These are phyloP conservation scores for Rhamnella rubrinervis DNA, from an alignment of 331 rosid genomes.

Conservation along the genomic window DNA sequence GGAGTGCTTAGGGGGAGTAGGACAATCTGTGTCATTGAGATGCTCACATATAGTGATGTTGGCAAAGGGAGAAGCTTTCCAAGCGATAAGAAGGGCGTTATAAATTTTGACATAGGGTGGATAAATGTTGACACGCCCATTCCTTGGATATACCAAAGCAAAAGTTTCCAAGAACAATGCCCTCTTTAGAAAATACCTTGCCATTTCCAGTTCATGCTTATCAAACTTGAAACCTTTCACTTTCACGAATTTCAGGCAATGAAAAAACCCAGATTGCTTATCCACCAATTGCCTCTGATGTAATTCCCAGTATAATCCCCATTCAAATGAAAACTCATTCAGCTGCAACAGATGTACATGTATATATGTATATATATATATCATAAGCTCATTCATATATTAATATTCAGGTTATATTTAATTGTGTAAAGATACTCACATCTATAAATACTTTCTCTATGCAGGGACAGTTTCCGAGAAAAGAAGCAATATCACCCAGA, in stretches of 20 bases:
- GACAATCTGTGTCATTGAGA: background rate
- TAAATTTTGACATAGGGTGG: background rate
- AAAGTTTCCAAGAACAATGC: constrained; percentile 12
- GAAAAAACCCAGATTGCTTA: background rate
- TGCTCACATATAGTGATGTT: background rate
- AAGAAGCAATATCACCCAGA: constrained; percentile 8
- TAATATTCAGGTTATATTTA: background rate
- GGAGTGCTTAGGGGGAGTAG: background rate
- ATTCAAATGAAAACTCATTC: background rate
- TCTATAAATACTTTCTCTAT: constrained; percentile 21
- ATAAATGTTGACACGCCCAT: background rate
- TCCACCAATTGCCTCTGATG: constrained; percentile 5
- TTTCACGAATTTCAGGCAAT: constrained; percentile 5
- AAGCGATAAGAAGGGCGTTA: background rate
- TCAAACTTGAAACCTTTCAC: constrained; percentile 11
- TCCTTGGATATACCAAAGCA: constrained; percentile 6
- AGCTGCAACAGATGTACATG: constrained; percentile 7
- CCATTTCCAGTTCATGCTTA: background rate
- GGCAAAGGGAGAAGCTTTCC: background rate
- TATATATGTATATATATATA: background rate
- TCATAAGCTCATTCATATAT: too few relatives aligned
- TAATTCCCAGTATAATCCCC: background rate
- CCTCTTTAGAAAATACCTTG: background rate
- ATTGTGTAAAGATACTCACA: background rate
- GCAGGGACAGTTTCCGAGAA: constrained; percentile 12